Conservation (phyloP, 1,284 basidiomycete genomes). For the Boletus semigastroideus region DNA sequence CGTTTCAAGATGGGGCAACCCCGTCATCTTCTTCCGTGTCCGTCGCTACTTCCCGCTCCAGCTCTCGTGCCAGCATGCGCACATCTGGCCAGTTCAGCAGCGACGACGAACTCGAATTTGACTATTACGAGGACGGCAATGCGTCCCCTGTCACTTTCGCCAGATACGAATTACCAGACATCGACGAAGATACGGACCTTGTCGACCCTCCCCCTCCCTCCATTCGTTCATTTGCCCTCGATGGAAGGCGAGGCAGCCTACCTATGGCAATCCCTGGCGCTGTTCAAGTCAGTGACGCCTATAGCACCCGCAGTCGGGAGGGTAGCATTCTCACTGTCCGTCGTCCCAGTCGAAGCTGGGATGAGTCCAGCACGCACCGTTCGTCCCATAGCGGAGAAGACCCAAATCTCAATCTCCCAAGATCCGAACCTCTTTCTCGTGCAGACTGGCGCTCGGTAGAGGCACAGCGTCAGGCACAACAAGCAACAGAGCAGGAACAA, state of each 20-base stretch:
- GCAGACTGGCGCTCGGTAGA: slow-evolving; percentile 46
- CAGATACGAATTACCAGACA: slow-evolving; percentile 38
- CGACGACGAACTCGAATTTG: slow-evolving; percentile 49
- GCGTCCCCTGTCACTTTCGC: slow-evolving; percentile 35
- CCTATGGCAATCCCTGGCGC: slow-evolving; percentile 46
- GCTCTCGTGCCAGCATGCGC: slow-evolving; percentile 36
- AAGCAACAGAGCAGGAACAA: background rate
- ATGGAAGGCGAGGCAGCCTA: slow-evolving; percentile 42
- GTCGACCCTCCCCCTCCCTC: slow-evolving; percentile 19
- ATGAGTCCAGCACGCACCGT: slow-evolving; percentile 40
- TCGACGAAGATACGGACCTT: slow-evolving; percentile 34
- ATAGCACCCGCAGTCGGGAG: slow-evolving; percentile 42
- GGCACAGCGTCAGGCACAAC: slow-evolving; percentile 24
- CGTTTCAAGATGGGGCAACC: slow-evolving; percentile 29
- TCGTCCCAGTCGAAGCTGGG: slow-evolving; percentile 52
- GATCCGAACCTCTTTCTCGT: slow-evolving; percentile 38
- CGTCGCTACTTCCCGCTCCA: slow-evolving; percentile 40
- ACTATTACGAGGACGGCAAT: slow-evolving; percentile 39
- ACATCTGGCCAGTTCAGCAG: slow-evolving; percentile 46
- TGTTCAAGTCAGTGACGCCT: slow-evolving; percentile 16
- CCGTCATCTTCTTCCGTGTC: slow-evolving; percentile 46
- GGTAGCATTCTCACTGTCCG: slow-evolving; percentile 49
- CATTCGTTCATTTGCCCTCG: slow-evolving; percentile 16
- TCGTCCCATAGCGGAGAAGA: slow-evolving; percentile 28
- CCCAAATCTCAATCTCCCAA: slow-evolving; percentile 40